A percentile compares a stretch with the other conserved stretches of the same genome.
Evolutionary conservation across 306 rosid genomes (phyloP).

Genomic region (Quercus alba): DNA sequence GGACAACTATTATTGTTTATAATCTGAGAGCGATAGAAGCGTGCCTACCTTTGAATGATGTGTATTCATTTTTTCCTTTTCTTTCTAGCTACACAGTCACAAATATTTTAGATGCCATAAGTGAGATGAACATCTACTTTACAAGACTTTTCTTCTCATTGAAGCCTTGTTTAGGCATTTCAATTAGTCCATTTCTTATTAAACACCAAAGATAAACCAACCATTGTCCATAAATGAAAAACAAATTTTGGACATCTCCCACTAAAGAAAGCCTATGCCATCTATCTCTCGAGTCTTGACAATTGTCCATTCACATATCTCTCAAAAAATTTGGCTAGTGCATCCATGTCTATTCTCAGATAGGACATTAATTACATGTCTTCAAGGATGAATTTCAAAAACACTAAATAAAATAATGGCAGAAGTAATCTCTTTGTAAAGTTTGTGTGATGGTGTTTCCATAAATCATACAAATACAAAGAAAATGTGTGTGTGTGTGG

Average conservation of each 20-base stretch:
- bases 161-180: background rate
- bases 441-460: background rate
- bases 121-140: background rate
- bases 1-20: background rate
- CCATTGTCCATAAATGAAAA: background rate
- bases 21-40: background rate
- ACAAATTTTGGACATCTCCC: background rate
- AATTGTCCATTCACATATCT: background rate
- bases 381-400: background rate
- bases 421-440: background rate
- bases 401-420: background rate
- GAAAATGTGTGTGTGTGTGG: background rate
- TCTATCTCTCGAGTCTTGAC: background rate
- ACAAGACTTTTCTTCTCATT: background rate
- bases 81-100: background rate
- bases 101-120: background rate
- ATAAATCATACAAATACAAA: background rate
- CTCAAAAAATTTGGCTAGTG: too few species aligned
- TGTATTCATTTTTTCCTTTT: background rate
- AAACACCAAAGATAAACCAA: background rate
- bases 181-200: background rate
- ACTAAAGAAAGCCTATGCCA: background rate
- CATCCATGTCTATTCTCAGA: background rate
- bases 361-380: background rate
- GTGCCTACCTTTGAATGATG: conserved; percentile 2